Conservation (phyloP, 352 stramenopile genomes). For the Pythium utonaiense region DNA sequence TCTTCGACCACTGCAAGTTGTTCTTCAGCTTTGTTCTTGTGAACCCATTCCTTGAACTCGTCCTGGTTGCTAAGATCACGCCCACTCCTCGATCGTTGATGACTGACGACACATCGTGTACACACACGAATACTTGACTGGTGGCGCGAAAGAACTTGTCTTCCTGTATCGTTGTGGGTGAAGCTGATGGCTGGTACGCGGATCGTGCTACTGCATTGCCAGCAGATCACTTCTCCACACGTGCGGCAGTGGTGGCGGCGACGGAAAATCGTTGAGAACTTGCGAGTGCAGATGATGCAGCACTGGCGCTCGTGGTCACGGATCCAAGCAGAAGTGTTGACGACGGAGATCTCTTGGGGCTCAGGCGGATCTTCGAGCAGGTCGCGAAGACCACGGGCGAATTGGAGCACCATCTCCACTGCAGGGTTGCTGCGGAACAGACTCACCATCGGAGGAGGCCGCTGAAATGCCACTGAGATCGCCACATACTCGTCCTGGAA, state of each 20-base stretch:
- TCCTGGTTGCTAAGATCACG: conserved; percentile 74
- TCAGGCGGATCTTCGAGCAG: conserved; percentile 76
- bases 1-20: conserved; percentile 27
- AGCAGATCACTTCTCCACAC: conserved; percentile 87
- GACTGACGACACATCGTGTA: conserved; percentile 75
- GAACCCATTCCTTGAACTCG: conserved; percentile 80
- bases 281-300: conserved; percentile 76
- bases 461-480: conserved; percentile 86
- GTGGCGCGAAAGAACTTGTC: conserved; percentile 72
- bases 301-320: conserved; percentile 83
- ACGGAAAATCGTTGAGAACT: conserved; percentile 82
- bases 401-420: conserved; percentile 79
- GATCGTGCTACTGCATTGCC: conserved; percentile 83
- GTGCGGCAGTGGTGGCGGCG: conserved; percentile 86
- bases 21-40: conserved; percentile 48
- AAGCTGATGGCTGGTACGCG: conserved; percentile 83
- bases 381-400: conserved; percentile 73
- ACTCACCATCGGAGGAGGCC: conserved; percentile 70
- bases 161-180: conserved; percentile 76
- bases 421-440: conserved; percentile 82
- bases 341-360: conserved; percentile 75
- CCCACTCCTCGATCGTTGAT: conserved; percentile 71
- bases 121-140: conserved; percentile 83
- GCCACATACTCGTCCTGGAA: conserved; percentile 73
- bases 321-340: conserved; percentile 79